Conservation (phyloP, 2,329 filamentous ascomycete genomes). For the Trichoderma sp. region DNA sequence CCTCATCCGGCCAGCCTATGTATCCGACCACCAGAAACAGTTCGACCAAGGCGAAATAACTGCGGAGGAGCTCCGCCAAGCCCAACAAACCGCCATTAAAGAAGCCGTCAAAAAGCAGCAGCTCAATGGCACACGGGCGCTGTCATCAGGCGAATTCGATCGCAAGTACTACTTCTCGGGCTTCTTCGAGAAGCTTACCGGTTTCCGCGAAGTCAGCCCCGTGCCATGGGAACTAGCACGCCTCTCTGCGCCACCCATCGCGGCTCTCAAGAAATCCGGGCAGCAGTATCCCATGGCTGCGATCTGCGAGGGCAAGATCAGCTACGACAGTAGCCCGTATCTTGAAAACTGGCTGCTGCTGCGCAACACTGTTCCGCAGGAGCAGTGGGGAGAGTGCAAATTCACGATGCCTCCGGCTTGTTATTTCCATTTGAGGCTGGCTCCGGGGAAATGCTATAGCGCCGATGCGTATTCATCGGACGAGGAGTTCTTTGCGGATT, state of each 20-base stretch:
- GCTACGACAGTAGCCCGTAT: constrained; percentile 41
- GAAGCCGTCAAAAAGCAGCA: constrained; percentile 65
- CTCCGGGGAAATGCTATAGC: constrained; percentile 52
- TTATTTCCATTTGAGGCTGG: constrained; percentile 61
- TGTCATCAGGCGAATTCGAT: constrained; percentile 69
- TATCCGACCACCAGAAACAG: constrained; percentile 52
- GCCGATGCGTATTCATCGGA: constrained; percentile 51
- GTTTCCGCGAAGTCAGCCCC: constrained; percentile 39
- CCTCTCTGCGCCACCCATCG: constrained; percentile 39
- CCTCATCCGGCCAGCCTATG: constrained; percentile 61
- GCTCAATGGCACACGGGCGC: constrained; percentile 58
- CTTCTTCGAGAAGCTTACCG: constrained; percentile 47
- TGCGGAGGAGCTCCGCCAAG: constrained; percentile 46
- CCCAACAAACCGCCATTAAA: constrained; percentile 62
- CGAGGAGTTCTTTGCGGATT: constrained; percentile 56
- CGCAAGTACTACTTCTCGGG: constrained; percentile 50
- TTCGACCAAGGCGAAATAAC: constrained; percentile 49
- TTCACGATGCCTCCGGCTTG: constrained; percentile 65
- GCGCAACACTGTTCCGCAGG: constrained; percentile 48
- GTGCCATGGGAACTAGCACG: constrained; percentile 40
- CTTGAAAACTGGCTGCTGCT: constrained; percentile 44
- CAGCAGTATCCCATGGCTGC: constrained; percentile 40
- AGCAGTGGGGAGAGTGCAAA: constrained; percentile 63
- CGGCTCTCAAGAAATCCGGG: constrained; percentile 39
- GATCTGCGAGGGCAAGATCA: constrained; percentile 44